Conservation (phyloP, 257 asterid species). For the Solanum sitiens region DNA sequence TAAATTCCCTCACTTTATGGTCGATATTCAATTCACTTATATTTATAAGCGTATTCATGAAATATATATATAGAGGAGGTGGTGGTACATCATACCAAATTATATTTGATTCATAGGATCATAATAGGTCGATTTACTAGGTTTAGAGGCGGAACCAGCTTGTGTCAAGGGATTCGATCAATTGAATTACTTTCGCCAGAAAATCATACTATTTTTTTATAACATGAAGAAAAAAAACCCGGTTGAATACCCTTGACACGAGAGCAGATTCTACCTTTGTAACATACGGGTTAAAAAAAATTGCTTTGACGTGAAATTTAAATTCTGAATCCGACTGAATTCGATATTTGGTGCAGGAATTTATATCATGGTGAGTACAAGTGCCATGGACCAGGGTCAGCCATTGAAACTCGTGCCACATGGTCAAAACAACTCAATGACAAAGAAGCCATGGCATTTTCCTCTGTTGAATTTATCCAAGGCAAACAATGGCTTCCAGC, state of each 20-base stretch:
- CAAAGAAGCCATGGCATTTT: slow-evolving; percentile 39
- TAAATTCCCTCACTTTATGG: background rate
- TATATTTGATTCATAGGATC: background rate
- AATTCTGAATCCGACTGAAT: background rate
- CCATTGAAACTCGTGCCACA: slow-evolving; percentile 28
- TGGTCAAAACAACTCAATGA: slow-evolving; percentile 66
- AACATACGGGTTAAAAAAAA: background rate
- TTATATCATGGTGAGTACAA: slow-evolving; percentile 58
- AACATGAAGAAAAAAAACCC: background rate
- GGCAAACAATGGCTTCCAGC: slow-evolving; percentile 76
- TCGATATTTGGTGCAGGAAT: slow-evolving; percentile 22
- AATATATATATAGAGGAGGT: background rate
- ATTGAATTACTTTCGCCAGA: background rate
- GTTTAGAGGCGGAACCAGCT: background rate
- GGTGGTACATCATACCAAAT: no score
- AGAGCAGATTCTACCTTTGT: background rate
- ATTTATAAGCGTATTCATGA: background rate
- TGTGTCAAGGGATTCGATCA: background rate
- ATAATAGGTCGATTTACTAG: background rate
- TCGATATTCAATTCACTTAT: background rate
- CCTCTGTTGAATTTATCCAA: slow-evolving; percentile 44
- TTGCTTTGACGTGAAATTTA: background rate
- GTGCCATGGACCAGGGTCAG: slow-evolving; percentile 69
- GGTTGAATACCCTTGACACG: background rate
- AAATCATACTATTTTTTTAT: background rate